Conservation (phyloP, 768 basidiomycete genomes). For the Leccinum disarticulatum region DNA sequence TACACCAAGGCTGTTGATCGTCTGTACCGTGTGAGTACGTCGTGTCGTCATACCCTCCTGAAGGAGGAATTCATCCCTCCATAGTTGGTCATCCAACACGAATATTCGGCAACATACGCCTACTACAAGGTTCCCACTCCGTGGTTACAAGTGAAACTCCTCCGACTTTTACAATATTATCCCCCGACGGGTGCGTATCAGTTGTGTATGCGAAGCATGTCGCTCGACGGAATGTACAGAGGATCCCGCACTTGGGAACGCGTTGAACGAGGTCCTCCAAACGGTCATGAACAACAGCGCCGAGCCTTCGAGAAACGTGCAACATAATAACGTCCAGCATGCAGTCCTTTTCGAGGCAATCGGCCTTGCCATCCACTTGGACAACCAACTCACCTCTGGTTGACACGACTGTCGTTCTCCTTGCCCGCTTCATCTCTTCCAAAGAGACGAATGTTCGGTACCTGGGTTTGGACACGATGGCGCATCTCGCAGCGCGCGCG, state of each 20-base stretch:
- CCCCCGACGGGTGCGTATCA: conserved; percentile 77
- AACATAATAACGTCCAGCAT: conserved; percentile 98
- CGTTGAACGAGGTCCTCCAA: conserved; percentile 81
- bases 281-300: conserved; percentile 89
- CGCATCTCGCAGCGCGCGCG: conserved; percentile 92
- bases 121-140: conserved; percentile 98
- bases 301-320: conserved; percentile 90
- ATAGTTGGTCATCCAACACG: conserved; percentile 88
- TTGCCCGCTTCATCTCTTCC: conserved; percentile 94
- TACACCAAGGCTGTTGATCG: conserved; percentile 95
- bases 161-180: conserved; percentile 93
- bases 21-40: conserved; percentile 63
- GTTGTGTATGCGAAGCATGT: conserved; percentile 1
- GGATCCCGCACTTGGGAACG: conserved; percentile 74
- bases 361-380: conserved; percentile 91
- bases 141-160: conserved; percentile 95
- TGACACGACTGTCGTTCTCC: conserved; percentile 80
- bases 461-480: conserved; percentile 96
- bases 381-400: conserved; percentile 89
- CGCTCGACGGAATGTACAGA: conserved; percentile 46
- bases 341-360: conserved; percentile 99
- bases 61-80: conserved; percentile 8
- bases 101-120: conserved; percentile 85
- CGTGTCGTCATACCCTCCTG: background rate
- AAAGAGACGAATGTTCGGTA: conserved; percentile 99